These are phyloP conservation scores for Nemania diffusa DNA, from an alignment of 2,329 filamentous ascomycete genomes.

Conservation along the genomic window DNA sequence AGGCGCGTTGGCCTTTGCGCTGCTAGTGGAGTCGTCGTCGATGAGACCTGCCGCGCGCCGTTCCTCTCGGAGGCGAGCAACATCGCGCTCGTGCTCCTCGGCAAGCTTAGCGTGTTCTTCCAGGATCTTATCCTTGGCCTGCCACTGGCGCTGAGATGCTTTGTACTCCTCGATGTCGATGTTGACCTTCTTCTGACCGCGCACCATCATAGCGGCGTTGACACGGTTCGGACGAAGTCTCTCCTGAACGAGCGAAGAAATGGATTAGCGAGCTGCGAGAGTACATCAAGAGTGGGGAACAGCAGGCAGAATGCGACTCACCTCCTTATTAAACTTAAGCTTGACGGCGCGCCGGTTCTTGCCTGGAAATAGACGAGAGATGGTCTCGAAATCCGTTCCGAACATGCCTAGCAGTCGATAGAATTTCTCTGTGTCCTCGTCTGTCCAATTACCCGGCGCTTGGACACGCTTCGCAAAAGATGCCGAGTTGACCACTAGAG, in stretches of 20 bases:
- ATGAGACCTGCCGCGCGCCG: conserved; percentile 47
- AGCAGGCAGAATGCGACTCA: background rate
- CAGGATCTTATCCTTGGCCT: conserved; percentile 66
- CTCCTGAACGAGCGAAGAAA: conserved; percentile 58
- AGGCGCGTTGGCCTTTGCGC: conserved; percentile 51
- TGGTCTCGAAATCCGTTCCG: conserved; percentile 85
- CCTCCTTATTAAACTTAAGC: conserved; percentile 81
- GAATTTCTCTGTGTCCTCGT: conserved; percentile 78
- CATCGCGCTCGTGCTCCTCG: conserved; percentile 57
- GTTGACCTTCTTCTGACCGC: conserved; percentile 64
- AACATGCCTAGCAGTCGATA: conserved; percentile 80
- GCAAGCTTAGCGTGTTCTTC: conserved; percentile 60
- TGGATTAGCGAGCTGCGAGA: background rate
- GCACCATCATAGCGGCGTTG: conserved; percentile 67
- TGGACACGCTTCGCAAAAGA: conserved; percentile 73
- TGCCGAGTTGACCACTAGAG: conserved; percentile 65
- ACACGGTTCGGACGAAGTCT: conserved; percentile 71
- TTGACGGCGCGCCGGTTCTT: conserved; percentile 80
- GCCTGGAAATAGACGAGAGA: conserved; percentile 77
- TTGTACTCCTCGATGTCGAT: conserved; percentile 72
- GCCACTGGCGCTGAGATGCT: conserved; percentile 55
- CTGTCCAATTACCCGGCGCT: conserved; percentile 74
- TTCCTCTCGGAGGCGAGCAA: conserved; percentile 58
- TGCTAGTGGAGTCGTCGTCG: conserved; percentile 55
- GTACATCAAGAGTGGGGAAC: background rate